These are phyloP conservation scores for Capsella bursapastoris DNA, from an alignment of 345 rosid species.

Conservation along the genomic window DNA sequence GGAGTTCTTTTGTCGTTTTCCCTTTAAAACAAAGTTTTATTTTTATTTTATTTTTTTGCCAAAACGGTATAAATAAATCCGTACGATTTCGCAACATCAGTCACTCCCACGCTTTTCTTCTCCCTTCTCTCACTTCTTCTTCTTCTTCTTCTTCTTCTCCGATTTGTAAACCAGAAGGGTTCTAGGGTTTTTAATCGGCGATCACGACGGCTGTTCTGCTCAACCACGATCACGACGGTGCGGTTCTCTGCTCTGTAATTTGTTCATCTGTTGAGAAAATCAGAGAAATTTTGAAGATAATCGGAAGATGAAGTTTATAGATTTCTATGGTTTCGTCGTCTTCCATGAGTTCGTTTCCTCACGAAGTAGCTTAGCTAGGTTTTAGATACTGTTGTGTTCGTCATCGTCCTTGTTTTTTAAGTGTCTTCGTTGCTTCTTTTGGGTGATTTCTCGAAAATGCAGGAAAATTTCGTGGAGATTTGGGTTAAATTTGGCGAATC, in stretches of 20 bases:
- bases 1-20: too few relatives aligned
- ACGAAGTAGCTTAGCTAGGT: background rate
- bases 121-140: background rate
- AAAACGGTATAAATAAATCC: background rate
- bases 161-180: background rate
- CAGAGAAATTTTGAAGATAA: background rate
- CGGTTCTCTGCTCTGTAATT: background rate
- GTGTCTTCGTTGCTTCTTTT: background rate
- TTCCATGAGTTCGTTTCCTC: background rate
- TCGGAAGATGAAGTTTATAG: background rate
- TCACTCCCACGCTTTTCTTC: conserved; percentile 5
- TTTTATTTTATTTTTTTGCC: background rate
- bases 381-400: too few relatives aligned
- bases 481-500: background rate
- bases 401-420: background rate
- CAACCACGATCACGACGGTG: background rate
- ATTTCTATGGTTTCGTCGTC: background rate
- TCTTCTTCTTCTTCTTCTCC: background rate
- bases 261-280: background rate
- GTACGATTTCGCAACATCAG: background rate
- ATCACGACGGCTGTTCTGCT: background rate
- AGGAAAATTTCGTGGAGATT: background rate
- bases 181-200: background rate
- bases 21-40: too few relatives aligned
- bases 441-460: background rate